Conservation (phyloP, 257 asterid species). For the Plantago ovata region DNA sequence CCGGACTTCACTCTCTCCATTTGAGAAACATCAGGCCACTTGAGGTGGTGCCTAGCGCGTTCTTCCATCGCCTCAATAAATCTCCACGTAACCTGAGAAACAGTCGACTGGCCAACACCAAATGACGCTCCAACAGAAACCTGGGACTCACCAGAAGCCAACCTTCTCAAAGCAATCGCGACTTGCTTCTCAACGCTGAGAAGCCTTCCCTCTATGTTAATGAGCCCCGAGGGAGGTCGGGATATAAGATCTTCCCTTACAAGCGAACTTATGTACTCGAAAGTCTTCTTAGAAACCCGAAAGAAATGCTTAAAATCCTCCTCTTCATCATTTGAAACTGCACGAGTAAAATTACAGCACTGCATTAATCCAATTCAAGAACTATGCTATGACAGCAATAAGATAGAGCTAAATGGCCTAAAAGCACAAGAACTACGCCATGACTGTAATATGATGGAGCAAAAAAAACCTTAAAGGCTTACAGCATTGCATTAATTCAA, state of each 20-base stretch:
- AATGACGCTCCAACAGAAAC: conserved; percentile 94
- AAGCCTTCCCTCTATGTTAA: conserved; percentile 95
- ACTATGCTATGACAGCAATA: too few species aligned
- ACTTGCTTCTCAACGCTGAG: conserved; percentile 97
- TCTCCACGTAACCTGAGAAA: conserved; percentile 96
- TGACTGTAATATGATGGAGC: too few species aligned
- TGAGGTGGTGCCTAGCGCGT: conserved; percentile 86
- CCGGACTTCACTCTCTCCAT: conserved; percentile 52
- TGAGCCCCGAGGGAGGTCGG: conserved; percentile 95
- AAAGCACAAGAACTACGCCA: too few species aligned
- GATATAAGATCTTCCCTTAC: conserved; percentile 94
- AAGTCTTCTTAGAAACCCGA: conserved; percentile 73
- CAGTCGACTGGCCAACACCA: conserved; percentile 96
- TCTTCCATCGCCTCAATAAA: conserved; percentile 93
- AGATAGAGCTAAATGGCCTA: too few species aligned
- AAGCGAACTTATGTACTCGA: conserved; percentile 80
- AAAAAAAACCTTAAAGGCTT: too few species aligned
- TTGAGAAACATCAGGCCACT: conserved; percentile 61
- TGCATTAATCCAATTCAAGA: too few species aligned
- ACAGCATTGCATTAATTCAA: too few species aligned
- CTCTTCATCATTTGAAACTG: conserved; percentile 64
- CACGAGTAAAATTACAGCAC: conserved; percentile 1
- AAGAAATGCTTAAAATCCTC: conserved; percentile 84
- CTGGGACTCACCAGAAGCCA: conserved; percentile 98
- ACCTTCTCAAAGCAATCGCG: conserved; percentile 81